Evolutionary conservation across 495 filamentous ascomycete species (phyloP), one percentile per base, ranked within the genome.

Genomic region (Hyaloscypha variabilis): DNA sequence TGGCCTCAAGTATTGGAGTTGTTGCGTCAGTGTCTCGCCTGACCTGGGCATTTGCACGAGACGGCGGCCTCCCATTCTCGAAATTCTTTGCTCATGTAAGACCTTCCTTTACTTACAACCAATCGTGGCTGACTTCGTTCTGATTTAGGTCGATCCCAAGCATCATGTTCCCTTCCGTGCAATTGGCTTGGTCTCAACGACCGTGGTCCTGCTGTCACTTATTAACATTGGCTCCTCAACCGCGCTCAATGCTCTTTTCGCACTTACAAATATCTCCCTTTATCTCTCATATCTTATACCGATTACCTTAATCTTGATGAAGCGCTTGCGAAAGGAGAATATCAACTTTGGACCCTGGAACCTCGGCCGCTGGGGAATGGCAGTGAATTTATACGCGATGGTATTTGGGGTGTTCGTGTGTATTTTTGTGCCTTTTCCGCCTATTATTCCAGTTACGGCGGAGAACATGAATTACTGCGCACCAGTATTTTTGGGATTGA

Each of bases 1-100:
- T 77, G 62, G 73, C 78, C 50, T 75, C 77, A 23, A 68, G 76
- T 55, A 76, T 82, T 63, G 75, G 78, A 59, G 67, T 82, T 36
- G 65, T 83, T 8, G 82, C 82, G 29, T 82, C 79, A 13, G 78
- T 78, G 24, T 84, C 82, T 17, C 76, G 82, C 11, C 66, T 83
- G 14, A 77, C 78, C 17, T 85, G 82, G 82, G 79, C 81, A 0
- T 85, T 86, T 54, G 76, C 82, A 13, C 81, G 82, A 23, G 83
- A 85, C 60, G 76, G 77, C 52, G 82, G 83, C 6, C 69, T 83
- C 0, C 81, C 82, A 0, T 80, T 79, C 63, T 77, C 77, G 1
- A 53, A 67, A 75, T 36, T 69, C 60, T 72, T 78, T 55, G 6
- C 31, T 13, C 13, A 34, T 13, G 31, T 34, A 34, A 6, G 13